A percentile compares a stretch with the other conserved stretches of the same genome.
These are phyloP conservation scores for Leishmania tarentolae DNA, from an alignment of 208 protist genomes.

Conservation along the genomic window DNA sequence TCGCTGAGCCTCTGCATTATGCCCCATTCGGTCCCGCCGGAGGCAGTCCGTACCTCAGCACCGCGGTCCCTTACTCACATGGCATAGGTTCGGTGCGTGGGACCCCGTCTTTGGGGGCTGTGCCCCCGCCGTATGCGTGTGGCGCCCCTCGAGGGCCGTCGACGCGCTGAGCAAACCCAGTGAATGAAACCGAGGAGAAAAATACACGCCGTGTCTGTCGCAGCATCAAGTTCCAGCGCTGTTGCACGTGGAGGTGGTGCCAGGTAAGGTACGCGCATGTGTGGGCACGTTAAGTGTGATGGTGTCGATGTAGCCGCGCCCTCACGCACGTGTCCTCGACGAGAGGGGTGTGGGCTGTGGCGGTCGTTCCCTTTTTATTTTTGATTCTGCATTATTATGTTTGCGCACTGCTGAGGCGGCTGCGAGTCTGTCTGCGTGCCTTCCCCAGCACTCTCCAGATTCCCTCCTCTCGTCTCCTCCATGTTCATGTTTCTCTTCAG, in stretches of 20 bases:
- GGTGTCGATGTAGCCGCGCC: neutral
- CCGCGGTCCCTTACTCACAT: constrained; percentile 24
- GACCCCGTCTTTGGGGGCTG: constrained; percentile 32
- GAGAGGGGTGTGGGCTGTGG: neutral
- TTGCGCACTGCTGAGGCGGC: neutral
- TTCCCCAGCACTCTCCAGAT: neutral
- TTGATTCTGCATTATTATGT: neutral
- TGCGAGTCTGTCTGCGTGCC: neutral
- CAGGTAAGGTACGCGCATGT: neutral
- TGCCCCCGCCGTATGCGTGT: constrained; percentile 44
- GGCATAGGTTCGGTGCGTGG: constrained; percentile 35
- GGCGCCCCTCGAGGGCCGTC: neutral
- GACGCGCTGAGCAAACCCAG: neutral
- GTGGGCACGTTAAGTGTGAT: neutral
- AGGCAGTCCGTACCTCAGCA: constrained; percentile 31
- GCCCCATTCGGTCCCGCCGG: constrained; percentile 16
- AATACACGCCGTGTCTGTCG: no score
- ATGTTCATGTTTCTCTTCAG: neutral
- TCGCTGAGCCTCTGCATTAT: constrained; percentile 41
- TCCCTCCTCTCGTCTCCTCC: neutral
- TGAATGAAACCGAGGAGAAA: neutral
- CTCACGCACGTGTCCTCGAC: neutral
- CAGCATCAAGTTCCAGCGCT: neutral
- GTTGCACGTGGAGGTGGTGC: neutral
- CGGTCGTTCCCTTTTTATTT: neutral